These are phyloP conservation scores for Scheffersomyces insectosa DNA, from an alignment of 1,139 yeast species.

Conservation along the genomic window DNA sequence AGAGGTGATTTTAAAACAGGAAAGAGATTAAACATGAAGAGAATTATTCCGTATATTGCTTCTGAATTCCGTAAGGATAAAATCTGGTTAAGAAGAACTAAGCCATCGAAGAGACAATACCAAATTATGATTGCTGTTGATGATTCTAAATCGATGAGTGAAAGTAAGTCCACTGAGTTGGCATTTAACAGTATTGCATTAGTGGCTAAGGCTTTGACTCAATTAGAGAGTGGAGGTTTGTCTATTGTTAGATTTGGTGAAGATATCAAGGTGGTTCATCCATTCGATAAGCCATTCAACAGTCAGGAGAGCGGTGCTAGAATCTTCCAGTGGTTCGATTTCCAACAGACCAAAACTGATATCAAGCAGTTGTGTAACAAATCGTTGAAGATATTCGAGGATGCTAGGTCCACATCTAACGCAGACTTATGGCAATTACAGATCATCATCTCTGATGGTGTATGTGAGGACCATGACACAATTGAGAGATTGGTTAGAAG, in stretches of 20 bases:
- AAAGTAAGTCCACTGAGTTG: constrained; percentile 82
- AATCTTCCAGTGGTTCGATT: constrained; percentile 86
- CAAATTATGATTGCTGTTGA: constrained; percentile 98
- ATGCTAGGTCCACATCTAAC: constrained; percentile 57
- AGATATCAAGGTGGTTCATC: constrained; percentile 79
- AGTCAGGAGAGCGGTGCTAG: constrained; percentile 80
- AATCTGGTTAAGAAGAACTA: constrained; percentile 97
- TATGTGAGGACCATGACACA: constrained; percentile 90
- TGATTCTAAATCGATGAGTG: constrained; percentile 97
- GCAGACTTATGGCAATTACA: constrained; percentile 90
- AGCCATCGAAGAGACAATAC: constrained; percentile 95
- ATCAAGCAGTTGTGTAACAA: constrained; percentile 69
- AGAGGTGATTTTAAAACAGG: constrained; percentile 98
- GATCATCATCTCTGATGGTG: constrained; percentile 92
- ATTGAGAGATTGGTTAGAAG: constrained; percentile 80
- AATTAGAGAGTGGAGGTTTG: constrained; percentile 90
- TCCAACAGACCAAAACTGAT: constrained; percentile 86
- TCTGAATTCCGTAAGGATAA: constrained; percentile 97
- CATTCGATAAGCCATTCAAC: constrained; percentile 79
- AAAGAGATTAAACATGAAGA: constrained; percentile 93
- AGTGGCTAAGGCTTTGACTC: constrained; percentile 91
- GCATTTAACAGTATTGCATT: constrained; percentile 95
- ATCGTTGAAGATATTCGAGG: constrained; percentile 74
- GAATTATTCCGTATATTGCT: constrained; percentile 97
- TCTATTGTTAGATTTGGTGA: constrained; percentile 93